These are phyloP conservation scores for Cyclotella kingstonii DNA, from an alignment of 108 stramenopile genomes.

Conservation along the genomic window DNA sequence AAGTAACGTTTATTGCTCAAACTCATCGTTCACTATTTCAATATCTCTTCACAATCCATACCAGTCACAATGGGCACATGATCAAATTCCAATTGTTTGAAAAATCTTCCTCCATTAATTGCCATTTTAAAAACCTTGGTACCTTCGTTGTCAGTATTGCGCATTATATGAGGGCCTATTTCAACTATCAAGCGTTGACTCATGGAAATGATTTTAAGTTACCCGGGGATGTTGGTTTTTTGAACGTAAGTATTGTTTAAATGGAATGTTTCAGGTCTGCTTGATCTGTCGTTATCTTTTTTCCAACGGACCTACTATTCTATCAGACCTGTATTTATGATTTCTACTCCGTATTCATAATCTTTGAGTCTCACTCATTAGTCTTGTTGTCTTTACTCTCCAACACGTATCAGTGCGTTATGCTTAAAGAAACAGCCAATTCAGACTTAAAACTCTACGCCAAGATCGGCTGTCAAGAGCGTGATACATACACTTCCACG, in stretches of 20 bases:
- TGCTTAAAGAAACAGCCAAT: conserved; percentile 57
- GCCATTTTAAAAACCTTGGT: conserved; percentile 75
- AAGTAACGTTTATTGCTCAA: not conserved
- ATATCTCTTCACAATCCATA: conserved; percentile 1
- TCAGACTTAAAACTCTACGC: conserved; percentile 60
- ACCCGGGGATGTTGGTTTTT: conserved; percentile 75
- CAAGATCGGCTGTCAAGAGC: conserved; percentile 85
- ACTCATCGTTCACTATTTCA: conserved; percentile 2
- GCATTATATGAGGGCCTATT: conserved; percentile 88
- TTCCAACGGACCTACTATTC: too few species aligned
- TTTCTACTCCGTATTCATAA: too few species aligned
- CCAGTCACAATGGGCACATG: conserved; percentile 88
- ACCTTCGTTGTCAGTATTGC: conserved; percentile 89
- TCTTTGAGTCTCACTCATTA: too few species aligned
- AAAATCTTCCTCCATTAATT: conserved; percentile 63
- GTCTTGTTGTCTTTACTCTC: conserved; percentile 9
- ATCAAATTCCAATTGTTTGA: conserved; percentile 85
- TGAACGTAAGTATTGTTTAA: conserved; percentile 48
- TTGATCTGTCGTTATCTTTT: too few species aligned
- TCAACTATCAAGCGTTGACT: conserved; percentile 77
- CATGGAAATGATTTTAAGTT: conserved; percentile 70
- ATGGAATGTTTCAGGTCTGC: too few species aligned
- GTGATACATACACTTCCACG: conserved; percentile 81
- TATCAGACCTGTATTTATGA: too few species aligned
- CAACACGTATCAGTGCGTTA: conserved; percentile 49